A percentile compares a stretch with the other conserved stretches of the same genome.
phyloP scores from a whole-genome alignment of 129 eudicot species.

The Centrapalus pauciflorus region DNA sequence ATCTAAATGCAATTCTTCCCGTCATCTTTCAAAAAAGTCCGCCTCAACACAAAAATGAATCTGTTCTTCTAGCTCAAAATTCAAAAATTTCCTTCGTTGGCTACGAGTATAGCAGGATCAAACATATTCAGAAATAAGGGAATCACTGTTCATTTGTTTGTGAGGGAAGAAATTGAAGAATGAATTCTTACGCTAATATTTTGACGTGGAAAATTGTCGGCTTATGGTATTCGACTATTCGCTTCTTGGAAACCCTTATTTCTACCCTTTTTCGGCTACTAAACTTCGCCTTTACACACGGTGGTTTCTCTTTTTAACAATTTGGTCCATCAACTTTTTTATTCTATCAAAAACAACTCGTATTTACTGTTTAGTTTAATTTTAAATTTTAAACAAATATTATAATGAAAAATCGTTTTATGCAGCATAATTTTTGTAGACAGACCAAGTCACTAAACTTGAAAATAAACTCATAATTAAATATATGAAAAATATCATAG shows the following conservation, averaged over 20 bases:
- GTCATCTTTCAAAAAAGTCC: conserved; percentile 28
- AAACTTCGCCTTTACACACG: not conserved
- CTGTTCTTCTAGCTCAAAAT: conserved; percentile 14
- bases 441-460: no score
- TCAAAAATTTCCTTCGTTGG: not conserved
- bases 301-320: not conserved
- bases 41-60: not conserved
- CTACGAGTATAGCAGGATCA: conserved; percentile 12
- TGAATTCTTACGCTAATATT: conserved; percentile 23
- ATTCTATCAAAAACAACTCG: not conserved
- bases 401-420: no score
- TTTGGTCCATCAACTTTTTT: conserved; percentile 13
- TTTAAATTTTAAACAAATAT: not conserved
- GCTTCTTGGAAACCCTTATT: conserved; percentile 20
- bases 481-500: no score
- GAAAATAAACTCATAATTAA: no score
- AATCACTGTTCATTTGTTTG: conserved; percentile 22
- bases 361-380: no score
- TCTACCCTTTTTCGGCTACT: conserved; percentile 6
- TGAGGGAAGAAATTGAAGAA: conserved; percentile 16
- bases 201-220: conserved; percentile 28
- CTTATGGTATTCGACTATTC: conserved; percentile 11
- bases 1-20: conserved; percentile 33
- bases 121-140: not conserved
- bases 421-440: no score